Evolutionary conservation across 2,329 filamentous ascomycete genomes (phyloP), one percentile per base, ranked within the genome.

Genomic region (Metarhizium humberi): DNA sequence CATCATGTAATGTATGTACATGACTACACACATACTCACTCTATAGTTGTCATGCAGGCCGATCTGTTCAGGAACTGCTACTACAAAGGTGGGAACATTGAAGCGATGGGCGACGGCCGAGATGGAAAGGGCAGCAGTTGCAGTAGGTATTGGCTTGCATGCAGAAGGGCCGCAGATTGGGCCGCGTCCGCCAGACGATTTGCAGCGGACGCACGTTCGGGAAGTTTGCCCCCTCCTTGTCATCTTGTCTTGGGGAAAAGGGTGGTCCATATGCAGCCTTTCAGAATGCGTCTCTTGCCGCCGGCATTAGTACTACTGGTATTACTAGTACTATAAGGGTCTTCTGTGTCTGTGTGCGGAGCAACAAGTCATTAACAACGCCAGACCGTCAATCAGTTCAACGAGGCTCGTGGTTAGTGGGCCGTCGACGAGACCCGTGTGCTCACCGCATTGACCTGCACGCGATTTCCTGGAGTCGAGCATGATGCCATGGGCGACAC

Each of bases 271-370:
- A 48, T 48, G 63, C 60, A 63, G 65, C 71, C 70, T 73, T 72
- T 73, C 69, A 72, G 62, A 64, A 64, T 57, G 64, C 64, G 62
- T 60, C 64, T 67, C 60, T 73, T 71, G 65, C 69, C 71, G 71
- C 71, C 68, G 45, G 45, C 20, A 14, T 48, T 45, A 20, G 16
- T 25, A 45, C 13, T 42, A 4, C 25, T 25, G 3, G 3, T 42
- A 4, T 3, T 4, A 4, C 25, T 25, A 25, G 25, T 25, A 25
- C 25, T 25, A 25, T 25, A 25, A 25, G 25, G 25, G 25, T 43
- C 20, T 25, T 2, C 6, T 14, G n/a, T 43, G 40, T 43, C 40
- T 18, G 14, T 43, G 34, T 36, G 5, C 34, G 25, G 25, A 25
- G 25, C 25, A 25, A 25, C 25, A 4, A 25, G 20, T 25, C 1